Base-by-base conservation (phyloP, 805 yeast species). In the Maudiozyma turicensis region DNA sequence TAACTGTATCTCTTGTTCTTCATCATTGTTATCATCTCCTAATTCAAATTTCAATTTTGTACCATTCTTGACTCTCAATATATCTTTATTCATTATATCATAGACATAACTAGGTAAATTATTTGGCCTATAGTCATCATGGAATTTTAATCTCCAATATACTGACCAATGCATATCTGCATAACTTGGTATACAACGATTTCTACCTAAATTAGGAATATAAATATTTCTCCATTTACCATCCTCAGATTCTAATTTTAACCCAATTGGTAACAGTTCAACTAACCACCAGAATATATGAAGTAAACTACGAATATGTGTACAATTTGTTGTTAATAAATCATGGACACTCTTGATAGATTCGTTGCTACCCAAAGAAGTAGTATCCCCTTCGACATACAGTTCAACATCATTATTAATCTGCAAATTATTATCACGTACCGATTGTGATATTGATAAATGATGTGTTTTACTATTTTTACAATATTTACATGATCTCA, bases 131-230 rank as follows among this genome's bases (percentile, higher is more conserved):
- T 78, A 77, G 53, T 72, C 76, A 35, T 59, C 48, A 47, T 75
- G 69, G 52, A 65, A 71, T 50, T 72, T 77, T 48, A 75, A 56
- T 53, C 83, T 67, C 78, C 82, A 81, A 51, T 68, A 70, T 0
- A 81, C 72, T 43, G 86, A 80, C 86, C 87, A 82, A 61, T 82
- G 87, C 34, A 81, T 51, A 11, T 61, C 63, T 9, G 75, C 72
- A 50, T 70, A 62, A 1, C 52, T 50, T 1, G 86, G 85, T 4
- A 82, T 64, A 40, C 66, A 66, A 51, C 87, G 67, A 5, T 60
- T 49, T 11, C 77, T 66, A 2, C 87, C 87, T 3, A 80, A 55
- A 57, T 82, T 81, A 1, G 87, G 87, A 11, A 65, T 57, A 55
- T 71, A 77, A 5, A 66, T 62, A 44, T 72, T 68, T 49, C 63